Percentiles rank a stretch among this genome's conserved stretches.
Conservation (phyloP, 2,329 filamentous ascomycete species). For the Colletotrichum euphorbiae region DNA sequence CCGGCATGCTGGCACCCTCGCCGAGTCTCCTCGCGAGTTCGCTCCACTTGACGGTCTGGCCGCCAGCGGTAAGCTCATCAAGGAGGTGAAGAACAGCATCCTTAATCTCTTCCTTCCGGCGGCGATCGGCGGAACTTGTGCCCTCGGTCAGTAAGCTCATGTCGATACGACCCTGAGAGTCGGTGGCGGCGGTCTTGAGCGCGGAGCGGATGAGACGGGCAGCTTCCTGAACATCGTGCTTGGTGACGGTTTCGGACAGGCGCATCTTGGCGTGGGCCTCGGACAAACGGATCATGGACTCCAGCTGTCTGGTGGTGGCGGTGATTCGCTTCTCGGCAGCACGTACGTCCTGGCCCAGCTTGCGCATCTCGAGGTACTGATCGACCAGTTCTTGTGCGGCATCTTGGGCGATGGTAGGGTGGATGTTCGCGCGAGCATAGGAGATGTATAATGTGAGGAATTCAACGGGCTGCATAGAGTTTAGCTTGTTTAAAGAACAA, state of each 20-base stretch:
- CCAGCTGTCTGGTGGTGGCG: slow-evolving; percentile 94
- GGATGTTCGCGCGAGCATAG: slow-evolving; percentile 87
- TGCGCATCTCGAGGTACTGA: slow-evolving; percentile 94
- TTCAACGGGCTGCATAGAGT: slow-evolving; percentile 77
- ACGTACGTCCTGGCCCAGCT: slow-evolving; percentile 88
- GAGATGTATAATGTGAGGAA: slow-evolving; percentile 98
- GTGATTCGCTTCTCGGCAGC: slow-evolving; percentile 95
- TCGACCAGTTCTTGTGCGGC: slow-evolving; percentile 87
- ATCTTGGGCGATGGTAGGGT: slow-evolving; percentile 82
- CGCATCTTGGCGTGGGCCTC: slow-evolving; percentile 99
- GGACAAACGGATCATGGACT: slow-evolving; percentile 96
- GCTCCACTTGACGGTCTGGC: slow-evolving; percentile 77
- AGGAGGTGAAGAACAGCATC: slow-evolving; percentile 78
- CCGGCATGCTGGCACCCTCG: slow-evolving; percentile 75
- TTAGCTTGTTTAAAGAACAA: slow-evolving; percentile 42
- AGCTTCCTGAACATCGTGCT: slow-evolving; percentile 87
- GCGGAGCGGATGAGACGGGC: slow-evolving; percentile 93
- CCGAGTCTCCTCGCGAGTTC: slow-evolving; percentile 80
- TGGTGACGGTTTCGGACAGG: slow-evolving; percentile 79
- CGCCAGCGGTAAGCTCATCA: slow-evolving; percentile 81
- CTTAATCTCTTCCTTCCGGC: slow-evolving; percentile 86
- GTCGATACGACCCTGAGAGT: slow-evolving; percentile 91
- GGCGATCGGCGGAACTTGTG: slow-evolving; percentile 88
- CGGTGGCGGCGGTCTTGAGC: slow-evolving; percentile 97
- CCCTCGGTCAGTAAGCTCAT: slow-evolving; percentile 96